Evolutionary conservation across 2,329 filamentous ascomycete species (phyloP), one percentile per base, ranked within the genome.

Genomic region (Ophiocordyceps camponoti-rufipedis): DNA sequence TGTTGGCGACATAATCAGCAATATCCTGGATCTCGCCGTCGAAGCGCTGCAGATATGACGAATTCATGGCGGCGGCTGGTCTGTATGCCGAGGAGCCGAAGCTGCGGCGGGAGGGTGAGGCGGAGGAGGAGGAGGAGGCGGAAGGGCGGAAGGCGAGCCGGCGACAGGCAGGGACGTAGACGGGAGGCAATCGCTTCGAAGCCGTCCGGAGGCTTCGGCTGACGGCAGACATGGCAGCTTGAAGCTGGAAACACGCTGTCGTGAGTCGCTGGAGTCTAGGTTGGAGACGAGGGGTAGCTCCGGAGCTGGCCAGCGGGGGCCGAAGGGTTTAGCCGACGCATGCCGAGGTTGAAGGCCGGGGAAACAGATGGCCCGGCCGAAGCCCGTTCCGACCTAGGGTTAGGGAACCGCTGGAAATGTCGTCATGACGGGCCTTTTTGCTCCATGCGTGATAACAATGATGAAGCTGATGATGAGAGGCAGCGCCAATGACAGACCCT

Each of bases 1-100:
- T 89, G 63, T 88, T 85, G 73, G 93, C 85, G 61, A 96, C 83
- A 68, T 95, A 98, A 66, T 74, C 78, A 51, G 89, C 89, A 72
- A 98, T 94, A 62, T 96, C 88, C 64, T 79, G 80, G 65, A 96
- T 91, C 69, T 95, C 89, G 51, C 83, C 78, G 62, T 96, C 89
- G 35, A 39, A 39, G 2, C 35, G 35, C 35, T 39, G 35, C 7
- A 39, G 35, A 18, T 39, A 39, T n/a, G 35, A 18, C 7, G 69
- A 61, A 58, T 74, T 63, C 62, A 67, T 67, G 54, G 65, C 59
- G 54, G 71, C 54, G 71, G 68, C 72, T 52, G 63, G 60, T 53
- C 63, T 62, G 44, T 66, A 56, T 52, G 64, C 55, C 54, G 68
- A 68, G 53, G 71, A 73, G 56, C 70, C 71, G 59, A 74, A 74